Evolutionary conservation across 179 eudicot genomes (phyloP).

Genomic region (Patellifolia procumbens): DNA sequence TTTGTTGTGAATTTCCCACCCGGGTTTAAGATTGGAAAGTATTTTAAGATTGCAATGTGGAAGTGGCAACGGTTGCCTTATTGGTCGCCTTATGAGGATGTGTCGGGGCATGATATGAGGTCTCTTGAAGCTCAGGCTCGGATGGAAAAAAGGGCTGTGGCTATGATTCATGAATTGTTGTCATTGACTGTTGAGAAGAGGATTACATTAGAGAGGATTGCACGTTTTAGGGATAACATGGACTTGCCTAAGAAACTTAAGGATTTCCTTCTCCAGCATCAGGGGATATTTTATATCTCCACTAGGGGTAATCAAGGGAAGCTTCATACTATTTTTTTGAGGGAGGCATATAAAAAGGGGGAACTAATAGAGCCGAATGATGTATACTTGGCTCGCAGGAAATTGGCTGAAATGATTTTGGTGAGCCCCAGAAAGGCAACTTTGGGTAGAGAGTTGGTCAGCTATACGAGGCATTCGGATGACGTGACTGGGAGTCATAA

Average conservation of each 20-base stretch:
- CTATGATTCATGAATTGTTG: constrained; percentile 45
- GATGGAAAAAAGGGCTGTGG: constrained; percentile 45
- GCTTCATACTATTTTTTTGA: constrained; percentile 45
- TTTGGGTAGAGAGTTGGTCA: constrained; percentile 37
- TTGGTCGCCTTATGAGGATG: constrained; percentile 50
- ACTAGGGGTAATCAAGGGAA: constrained; percentile 51
- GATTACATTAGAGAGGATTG: constrained; percentile 48
- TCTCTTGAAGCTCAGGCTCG: constrained; percentile 44
- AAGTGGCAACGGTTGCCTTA: constrained; percentile 52
- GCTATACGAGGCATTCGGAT: constrained; percentile 24
- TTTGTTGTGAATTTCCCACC: constrained; percentile 42
- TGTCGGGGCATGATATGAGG: constrained; percentile 48
- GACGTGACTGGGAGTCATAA: not conserved
- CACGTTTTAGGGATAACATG: constrained; percentile 40
- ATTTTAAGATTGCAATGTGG: constrained; percentile 49
- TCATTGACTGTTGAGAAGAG: constrained; percentile 50
- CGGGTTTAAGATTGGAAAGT: constrained; percentile 45
- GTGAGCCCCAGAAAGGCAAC: constrained; percentile 39
- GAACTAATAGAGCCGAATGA: constrained; percentile 44
- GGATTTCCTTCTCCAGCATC: constrained; percentile 45
- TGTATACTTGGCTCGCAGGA: constrained; percentile 44
- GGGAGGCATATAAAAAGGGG: constrained; percentile 48
- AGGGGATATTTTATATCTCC: constrained; percentile 47
- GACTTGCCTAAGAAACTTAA: constrained; percentile 45
- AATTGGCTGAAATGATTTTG: constrained; percentile 35